These are phyloP conservation scores for Candida sithepensis DNA, from an alignment of 805 yeast species.

Conservation along the genomic window DNA sequence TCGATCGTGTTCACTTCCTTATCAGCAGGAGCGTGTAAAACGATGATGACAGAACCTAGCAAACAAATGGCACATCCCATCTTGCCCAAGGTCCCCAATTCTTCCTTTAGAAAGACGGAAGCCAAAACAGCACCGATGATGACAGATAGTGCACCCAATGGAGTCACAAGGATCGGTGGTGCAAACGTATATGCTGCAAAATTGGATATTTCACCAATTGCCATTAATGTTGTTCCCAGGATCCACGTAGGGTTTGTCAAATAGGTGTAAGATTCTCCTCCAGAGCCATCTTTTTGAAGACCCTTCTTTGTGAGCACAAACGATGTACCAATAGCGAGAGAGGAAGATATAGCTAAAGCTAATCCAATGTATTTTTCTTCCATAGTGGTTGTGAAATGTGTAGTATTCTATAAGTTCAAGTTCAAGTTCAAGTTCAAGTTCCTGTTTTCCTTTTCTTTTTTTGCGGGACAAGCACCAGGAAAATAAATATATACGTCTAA, in stretches of 20 bases:
- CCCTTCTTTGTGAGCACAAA: constrained; percentile 90
- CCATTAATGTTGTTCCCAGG: constrained; percentile 90
- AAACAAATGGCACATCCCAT: constrained; percentile 92
- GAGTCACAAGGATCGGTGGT: constrained; percentile 89
- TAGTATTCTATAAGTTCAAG: not conserved
- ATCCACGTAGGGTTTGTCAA: constrained; percentile 88
- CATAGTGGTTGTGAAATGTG: constrained; percentile 25
- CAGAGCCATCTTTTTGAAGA: constrained; percentile 59
- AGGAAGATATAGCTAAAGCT: constrained; percentile 81
- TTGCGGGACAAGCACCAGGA: too few species aligned
- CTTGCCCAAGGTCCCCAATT: constrained; percentile 81
- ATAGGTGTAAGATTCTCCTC: constrained; percentile 74
- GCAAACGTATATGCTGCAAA: constrained; percentile 96
- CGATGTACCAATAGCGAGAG: constrained; percentile 86
- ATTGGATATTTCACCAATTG: constrained; percentile 85
- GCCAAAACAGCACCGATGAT: constrained; percentile 91
- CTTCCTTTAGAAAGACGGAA: constrained; percentile 78
- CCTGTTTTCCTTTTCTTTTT: too few species aligned
- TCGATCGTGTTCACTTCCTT: constrained; percentile 85
- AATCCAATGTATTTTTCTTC: constrained; percentile 89
- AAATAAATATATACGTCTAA: too few species aligned
- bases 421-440: not conserved
- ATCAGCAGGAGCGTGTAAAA: constrained; percentile 92
- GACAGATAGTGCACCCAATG: constrained; percentile 85
- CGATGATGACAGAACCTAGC: constrained; percentile 83